phyloP scores from a whole-genome alignment of 176 grass and related monocot genomes.

The Saccharum spontaneum region DNA sequence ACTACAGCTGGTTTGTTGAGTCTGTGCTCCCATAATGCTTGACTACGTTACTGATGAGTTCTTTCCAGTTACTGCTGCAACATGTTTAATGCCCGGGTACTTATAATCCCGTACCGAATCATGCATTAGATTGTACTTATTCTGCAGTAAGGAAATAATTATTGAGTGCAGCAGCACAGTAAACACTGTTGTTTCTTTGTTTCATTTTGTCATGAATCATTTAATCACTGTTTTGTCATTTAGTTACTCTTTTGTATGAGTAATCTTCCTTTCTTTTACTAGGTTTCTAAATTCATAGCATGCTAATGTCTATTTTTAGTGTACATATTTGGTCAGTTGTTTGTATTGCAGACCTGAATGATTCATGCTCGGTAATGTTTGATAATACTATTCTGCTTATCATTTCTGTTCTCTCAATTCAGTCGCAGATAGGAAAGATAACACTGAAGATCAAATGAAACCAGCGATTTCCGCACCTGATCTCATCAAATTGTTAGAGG shows the following conservation, averaged over 20 bases:
- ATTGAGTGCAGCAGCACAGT: background rate
- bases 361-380: background rate
- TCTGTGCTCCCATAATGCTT: background rate
- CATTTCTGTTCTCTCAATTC: constrained; percentile 25
- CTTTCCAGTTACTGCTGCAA: background rate
- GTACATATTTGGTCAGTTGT: background rate
- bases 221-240: too few species aligned
- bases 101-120: background rate
- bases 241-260: background rate
- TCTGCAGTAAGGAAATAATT: background rate
- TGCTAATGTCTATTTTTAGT: background rate
- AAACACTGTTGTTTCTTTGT: background rate
- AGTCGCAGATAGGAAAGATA: constrained; percentile 58
- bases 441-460: constrained; percentile 49
- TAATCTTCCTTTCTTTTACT: background rate
- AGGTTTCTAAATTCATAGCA: background rate
- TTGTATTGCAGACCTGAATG: constrained; percentile 3
- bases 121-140: constrained; percentile 22
- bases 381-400: background rate
- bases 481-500: constrained; percentile 79
- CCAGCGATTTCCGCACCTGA: constrained; percentile 58
- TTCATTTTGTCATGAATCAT: background rate
- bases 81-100: background rate
- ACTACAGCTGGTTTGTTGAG: constrained; percentile 10
- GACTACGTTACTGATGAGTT: background rate